phyloP scores from a whole-genome alignment of 2,329 filamentous ascomycete genomes.

The Beauveria medogensis region DNA sequence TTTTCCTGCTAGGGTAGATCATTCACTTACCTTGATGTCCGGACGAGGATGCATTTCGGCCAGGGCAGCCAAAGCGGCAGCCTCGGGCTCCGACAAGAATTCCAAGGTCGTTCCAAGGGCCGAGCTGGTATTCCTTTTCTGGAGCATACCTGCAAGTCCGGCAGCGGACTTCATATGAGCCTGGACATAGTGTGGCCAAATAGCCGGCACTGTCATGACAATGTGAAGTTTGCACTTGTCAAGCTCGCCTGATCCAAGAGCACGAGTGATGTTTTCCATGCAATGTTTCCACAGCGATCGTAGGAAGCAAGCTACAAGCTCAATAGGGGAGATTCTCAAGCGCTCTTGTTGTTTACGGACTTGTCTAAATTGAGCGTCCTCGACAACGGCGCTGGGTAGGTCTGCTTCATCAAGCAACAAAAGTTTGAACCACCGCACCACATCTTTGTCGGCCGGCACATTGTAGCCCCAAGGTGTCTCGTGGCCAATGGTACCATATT shows the following conservation, averaged over 20 bases:
- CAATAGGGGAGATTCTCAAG: slow-evolving; percentile 16
- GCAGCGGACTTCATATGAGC: slow-evolving; percentile 29
- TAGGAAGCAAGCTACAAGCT: slow-evolving; percentile 27
- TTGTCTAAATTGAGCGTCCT: slow-evolving; percentile 16
- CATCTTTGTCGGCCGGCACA: slow-evolving; percentile 15
- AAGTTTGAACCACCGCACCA: slow-evolving; percentile 35
- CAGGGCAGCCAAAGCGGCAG: slow-evolving; percentile 30
- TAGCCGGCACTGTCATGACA: slow-evolving; percentile 36
- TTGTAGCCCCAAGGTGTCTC: slow-evolving; percentile 25
- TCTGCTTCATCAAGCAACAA: slow-evolving; percentile 27
- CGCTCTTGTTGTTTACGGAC: neutral
- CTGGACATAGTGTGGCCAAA: slow-evolving; percentile 34
- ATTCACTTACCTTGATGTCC: neutral
- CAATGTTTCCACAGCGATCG: slow-evolving; percentile 25
- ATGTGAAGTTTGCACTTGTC: slow-evolving; percentile 24
- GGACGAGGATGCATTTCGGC: neutral
- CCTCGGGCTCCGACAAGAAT: slow-evolving; percentile 37
- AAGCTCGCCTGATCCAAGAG: slow-evolving; percentile 18
- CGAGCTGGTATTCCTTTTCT: slow-evolving; percentile 15
- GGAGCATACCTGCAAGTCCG: slow-evolving; percentile 27
- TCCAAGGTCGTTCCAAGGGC: slow-evolving; percentile 15
- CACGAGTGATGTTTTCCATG: slow-evolving; percentile 18
- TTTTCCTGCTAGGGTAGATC: too few species aligned
- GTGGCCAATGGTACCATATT: neutral
- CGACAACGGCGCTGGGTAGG: slow-evolving; percentile 16